Conservation (phyloP, 2,329 filamentous ascomycete species). For the Fusarium brevicatenulatum region DNA sequence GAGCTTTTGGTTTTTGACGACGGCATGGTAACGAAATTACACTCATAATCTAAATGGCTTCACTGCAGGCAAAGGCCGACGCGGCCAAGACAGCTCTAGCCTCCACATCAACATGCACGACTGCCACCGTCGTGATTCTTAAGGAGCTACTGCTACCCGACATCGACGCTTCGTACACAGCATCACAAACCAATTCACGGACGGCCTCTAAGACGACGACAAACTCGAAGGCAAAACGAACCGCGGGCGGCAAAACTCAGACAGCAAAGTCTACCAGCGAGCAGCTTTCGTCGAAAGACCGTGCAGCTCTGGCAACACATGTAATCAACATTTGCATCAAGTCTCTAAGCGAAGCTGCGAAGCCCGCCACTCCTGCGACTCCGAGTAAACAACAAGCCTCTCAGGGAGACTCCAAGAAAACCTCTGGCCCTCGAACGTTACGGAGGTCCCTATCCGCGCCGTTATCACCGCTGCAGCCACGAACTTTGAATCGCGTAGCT, state of each 20-base stretch:
- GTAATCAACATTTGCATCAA: constrained; percentile 78
- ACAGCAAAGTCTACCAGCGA: constrained; percentile 35
- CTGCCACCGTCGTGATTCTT: constrained; percentile 58
- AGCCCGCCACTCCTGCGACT: constrained; percentile 52
- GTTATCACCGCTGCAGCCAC: constrained; percentile 69
- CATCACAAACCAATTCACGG: constrained; percentile 43
- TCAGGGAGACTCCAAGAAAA: constrained; percentile 49
- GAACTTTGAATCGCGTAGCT: constrained; percentile 68
- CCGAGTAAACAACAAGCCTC: constrained; percentile 49
- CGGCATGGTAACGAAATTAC: constrained; percentile 48
- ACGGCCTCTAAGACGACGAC: constrained; percentile 42
- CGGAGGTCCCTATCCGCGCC: constrained; percentile 67
- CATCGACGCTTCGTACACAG: constrained; percentile 40
- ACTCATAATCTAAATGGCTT: constrained; percentile 54
- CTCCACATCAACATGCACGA: constrained; percentile 64
- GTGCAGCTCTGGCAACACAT: constrained; percentile 75
- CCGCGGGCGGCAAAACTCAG: constrained; percentile 7
- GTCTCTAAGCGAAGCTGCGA: constrained; percentile 73
- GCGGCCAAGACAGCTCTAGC: constrained; percentile 65
- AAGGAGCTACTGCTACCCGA: constrained; percentile 58
- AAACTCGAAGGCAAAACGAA: constrained; percentile 41
- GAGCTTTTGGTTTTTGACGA: constrained; percentile 40
- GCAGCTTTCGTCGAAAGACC: constrained; percentile 59
- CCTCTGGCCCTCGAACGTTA: constrained; percentile 54
- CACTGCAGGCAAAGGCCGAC: constrained; percentile 56